Base-by-base conservation (phyloP, 2,329 filamentous ascomycete species). In the Rutstroemia sp. region DNA sequence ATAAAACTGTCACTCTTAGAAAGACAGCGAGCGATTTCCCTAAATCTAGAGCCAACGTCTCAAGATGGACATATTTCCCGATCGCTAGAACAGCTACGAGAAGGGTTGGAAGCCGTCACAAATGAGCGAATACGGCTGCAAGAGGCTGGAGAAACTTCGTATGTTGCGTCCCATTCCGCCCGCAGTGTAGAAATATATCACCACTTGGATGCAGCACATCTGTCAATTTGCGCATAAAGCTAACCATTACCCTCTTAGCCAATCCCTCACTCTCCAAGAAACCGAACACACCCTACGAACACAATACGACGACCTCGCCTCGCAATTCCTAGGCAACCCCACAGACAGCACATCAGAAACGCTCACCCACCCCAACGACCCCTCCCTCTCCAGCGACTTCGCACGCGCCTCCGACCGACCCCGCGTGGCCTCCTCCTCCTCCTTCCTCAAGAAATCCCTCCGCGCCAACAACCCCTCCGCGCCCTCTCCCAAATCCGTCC, bases 1-100 rank as follows among this genome's bases (percentile, higher is more conserved):
- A 89, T 97, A 78, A 96, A 97, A 74, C 83, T 97, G 60, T 96
- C 92, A 14, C 80, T 99, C 16, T 84, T 97, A 25, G 94, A 97
- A 76, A 85, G 92, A 57, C 87, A 95, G 74, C 86, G 92, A 57
- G 90, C 92, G 49, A 83, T 89, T 66, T 88, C 84, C 14, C 80
- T 96, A 46, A 85, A 90, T 64, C 81, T 96, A 56, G 83, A 90
- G 58, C 83, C 67, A 40, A 69, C 65, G 16, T 84, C 86, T 19
- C 89, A 96, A 72, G 91, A 96, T 74, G 87, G 87, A 42, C 88
- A 95, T 71, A 92, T 97, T 64, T 88, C 88, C 16, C 83, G 89
- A 52, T 96, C 92, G 2, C 77, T 99, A 51, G 89, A 95, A 58
- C 90, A 92, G 61, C 82, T 99, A 61, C 82, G 85, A 56, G 86